These are phyloP conservation scores for Tolypocladium paradoxum DNA, from an alignment of 2,329 filamentous ascomycete species.

Conservation along the genomic window DNA sequence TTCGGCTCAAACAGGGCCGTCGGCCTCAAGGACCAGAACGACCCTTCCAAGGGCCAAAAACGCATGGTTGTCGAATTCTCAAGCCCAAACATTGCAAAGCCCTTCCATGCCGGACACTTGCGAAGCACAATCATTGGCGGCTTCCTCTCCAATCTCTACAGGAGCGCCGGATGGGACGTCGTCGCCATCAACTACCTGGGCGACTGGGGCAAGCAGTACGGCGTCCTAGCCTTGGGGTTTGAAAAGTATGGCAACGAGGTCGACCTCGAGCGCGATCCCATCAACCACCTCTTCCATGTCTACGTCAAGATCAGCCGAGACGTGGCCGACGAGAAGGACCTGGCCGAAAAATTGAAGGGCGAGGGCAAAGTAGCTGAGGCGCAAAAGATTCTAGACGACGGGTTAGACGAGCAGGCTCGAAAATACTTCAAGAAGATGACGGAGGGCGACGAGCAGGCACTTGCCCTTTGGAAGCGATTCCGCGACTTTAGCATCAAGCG, in stretches of 20 bases:
- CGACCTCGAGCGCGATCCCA: constrained; percentile 50
- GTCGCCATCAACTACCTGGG: constrained; percentile 61
- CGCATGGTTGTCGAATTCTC: constrained; percentile 58
- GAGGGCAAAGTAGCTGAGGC: constrained; percentile 28
- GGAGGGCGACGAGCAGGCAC: constrained; percentile 40
- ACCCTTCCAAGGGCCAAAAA: constrained; percentile 2
- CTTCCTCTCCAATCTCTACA: constrained; percentile 55
- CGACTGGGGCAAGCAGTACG: constrained; percentile 63
- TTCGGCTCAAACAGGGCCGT: constrained; percentile 3
- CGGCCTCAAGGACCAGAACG: constrained; percentile 4
- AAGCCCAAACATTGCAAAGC: constrained; percentile 63
- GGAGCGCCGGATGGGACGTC: constrained; percentile 57
- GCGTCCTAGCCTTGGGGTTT: constrained; percentile 55
- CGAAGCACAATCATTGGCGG: constrained; percentile 61
- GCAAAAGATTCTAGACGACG: constrained; percentile 22
- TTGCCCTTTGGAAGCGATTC: constrained; percentile 43
- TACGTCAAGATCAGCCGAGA: constrained; percentile 56
- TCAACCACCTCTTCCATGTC: constrained; percentile 58
- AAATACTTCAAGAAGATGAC: constrained; percentile 51
- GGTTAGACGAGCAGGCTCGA: constrained; percentile 35
- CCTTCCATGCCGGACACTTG: constrained; percentile 60
- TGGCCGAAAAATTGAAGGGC: constrained; percentile 33
- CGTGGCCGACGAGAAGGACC: constrained; percentile 51
- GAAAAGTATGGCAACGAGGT: constrained; percentile 55
- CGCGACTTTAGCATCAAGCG: constrained; percentile 40